Base-by-base conservation (phyloP, 306 rosid species). In the Leucaena leucocephala region DNA sequence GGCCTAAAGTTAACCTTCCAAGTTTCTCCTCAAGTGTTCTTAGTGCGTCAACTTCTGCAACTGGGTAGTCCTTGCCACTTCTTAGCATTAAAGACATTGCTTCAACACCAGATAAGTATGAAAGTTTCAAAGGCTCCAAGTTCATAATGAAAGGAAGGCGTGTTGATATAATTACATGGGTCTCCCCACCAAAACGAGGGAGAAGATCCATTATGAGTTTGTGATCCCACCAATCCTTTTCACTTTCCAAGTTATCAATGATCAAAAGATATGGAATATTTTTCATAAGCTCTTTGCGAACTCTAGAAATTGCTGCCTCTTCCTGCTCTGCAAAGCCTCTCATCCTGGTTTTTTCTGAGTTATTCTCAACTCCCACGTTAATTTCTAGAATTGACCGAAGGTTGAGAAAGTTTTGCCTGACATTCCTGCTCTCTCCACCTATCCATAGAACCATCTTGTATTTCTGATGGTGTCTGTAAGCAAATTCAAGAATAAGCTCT, bases 141-240 rank as follows among this genome's bases (percentile, higher is more conserved):
- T 94, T 91, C 89, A 94, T 85, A 81, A 86, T 69, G 17, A 86
- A 87, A 77, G 97, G 92, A 82, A 94, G 98, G 78, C 87, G 71
- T 1, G 98, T 94, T 15, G 98, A 90, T 80, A 94, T 90, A 74
- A 94, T 76, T 22, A 94, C 84, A 79, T 94, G 98, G 1, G 97
- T 90, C 83, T 89, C 97, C 7, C 97, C 97, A 0, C 98, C 92
- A 55, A 90, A 94, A 78, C 96, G 97, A 58, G 98, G 98, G 81
- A 94, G 98, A 82, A 94, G 97, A 80, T 94, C 98, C 98, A 94
- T 94, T 62, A 94, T 89, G 62, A 81, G 91, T 82, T 89, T 91
- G 87, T 86, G 93, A 83, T 94, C 98, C 98, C 98, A 94, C 98
- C 97, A 91, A 83, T 94, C 98, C 83, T 83, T 86, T 86, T 91